A percentile compares a stretch with the other conserved stretches of the same genome.
Evolutionary conservation across 176 grass and related monocot species (phyloP).

Genomic region (Thalia dealbata): DNA sequence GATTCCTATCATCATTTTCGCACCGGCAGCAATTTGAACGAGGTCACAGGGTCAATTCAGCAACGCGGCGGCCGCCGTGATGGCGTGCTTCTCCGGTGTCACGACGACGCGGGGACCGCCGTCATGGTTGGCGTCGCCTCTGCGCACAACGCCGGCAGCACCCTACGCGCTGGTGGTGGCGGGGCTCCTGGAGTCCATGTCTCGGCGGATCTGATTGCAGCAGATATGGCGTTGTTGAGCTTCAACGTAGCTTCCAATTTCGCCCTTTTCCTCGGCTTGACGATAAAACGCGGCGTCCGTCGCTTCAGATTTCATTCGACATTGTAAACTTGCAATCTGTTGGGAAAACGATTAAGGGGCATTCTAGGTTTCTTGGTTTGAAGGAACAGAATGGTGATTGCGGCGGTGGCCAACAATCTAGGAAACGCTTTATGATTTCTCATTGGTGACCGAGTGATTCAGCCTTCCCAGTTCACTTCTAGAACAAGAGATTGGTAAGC

Average conservation of each 20-base stretch:
- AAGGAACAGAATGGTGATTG: too few species aligned
- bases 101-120: slow-evolving; percentile 73
- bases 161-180: slow-evolving; percentile 56
- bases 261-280: slow-evolving; percentile 56
- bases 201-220: slow-evolving; percentile 77
- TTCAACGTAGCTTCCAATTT: slow-evolving; percentile 28
- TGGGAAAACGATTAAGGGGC: too few species aligned
- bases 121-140: slow-evolving; percentile 37
- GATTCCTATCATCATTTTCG: not conserved
- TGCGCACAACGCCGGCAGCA: slow-evolving; percentile 64
- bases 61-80: slow-evolving; percentile 31
- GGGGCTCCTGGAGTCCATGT: slow-evolving; percentile 71
- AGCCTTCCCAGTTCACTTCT: too few species aligned
- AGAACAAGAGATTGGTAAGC: too few species aligned
- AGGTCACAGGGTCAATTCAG: slow-evolving; percentile 56
- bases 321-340: too few species aligned
- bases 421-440: too few species aligned
- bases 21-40: not conserved
- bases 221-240: slow-evolving; percentile 51
- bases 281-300: too few species aligned
- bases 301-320: too few species aligned
- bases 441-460: too few species aligned
- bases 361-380: too few species aligned
- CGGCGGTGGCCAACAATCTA: too few species aligned
- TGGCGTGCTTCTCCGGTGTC: slow-evolving; percentile 76